These are phyloP conservation scores for Linum trigynum DNA, from an alignment of 345 rosid species.

Conservation along the genomic window DNA sequence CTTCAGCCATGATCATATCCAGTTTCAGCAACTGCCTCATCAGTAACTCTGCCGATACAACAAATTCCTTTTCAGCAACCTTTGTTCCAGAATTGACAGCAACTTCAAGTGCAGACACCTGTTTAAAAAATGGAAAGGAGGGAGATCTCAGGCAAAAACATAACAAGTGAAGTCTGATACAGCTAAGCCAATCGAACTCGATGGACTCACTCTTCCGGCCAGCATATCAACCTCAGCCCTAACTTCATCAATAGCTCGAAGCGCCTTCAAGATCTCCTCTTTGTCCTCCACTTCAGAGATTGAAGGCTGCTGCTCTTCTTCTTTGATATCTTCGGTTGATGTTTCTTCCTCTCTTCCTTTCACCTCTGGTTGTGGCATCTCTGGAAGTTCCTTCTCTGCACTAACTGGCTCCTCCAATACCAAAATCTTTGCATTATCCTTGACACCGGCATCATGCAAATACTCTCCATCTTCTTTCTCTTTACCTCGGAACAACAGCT, in stretches of 20 bases:
- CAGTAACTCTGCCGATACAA: conserved; percentile 57
- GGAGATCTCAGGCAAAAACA: conserved; percentile 5
- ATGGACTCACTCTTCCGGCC: conserved; percentile 52
- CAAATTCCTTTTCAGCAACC: conserved; percentile 54
- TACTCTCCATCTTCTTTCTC: conserved; percentile 57
- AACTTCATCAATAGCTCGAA: conserved; percentile 43
- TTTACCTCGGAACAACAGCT: conserved; percentile 67
- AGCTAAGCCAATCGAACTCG: neutral
- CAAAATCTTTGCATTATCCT: conserved; percentile 56
- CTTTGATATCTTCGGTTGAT: neutral
- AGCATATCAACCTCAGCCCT: conserved; percentile 61
- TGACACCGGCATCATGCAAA: conserved; percentile 51
- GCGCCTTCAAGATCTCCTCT: conserved; percentile 38
- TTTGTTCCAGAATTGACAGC: conserved; percentile 54
- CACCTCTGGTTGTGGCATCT: neutral
- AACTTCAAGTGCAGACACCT: conserved; percentile 69
- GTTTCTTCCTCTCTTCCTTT: conserved; percentile 3
- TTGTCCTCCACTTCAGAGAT: conserved; percentile 10
- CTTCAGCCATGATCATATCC: conserved; percentile 76
- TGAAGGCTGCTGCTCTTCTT: neutral
- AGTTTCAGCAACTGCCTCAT: conserved; percentile 79
- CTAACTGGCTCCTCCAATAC: conserved; percentile 34
- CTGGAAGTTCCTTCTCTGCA: conserved; percentile 32
- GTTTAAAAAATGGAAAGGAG: conserved; percentile 5
- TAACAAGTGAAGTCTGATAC: neutral